Evolutionary conservation across 257 asterid genomes (phyloP).

Genomic region (Nicotiana obtusifolia): DNA sequence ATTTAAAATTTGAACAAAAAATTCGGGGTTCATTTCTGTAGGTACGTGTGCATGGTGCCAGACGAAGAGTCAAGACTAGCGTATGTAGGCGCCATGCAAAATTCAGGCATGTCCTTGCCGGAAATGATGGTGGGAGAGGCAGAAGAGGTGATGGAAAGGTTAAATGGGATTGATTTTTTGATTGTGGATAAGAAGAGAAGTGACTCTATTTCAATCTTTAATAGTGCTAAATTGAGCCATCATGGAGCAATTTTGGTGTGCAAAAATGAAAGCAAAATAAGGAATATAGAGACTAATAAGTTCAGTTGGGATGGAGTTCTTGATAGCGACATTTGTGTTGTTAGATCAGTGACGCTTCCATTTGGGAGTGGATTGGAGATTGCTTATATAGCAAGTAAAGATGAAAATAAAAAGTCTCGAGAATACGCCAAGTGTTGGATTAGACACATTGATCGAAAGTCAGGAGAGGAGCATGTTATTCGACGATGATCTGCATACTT

Average conservation of each 20-base stretch:
- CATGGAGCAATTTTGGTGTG: conserved; percentile 29
- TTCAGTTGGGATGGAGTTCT: conserved; percentile 20
- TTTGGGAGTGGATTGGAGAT: conserved; percentile 28
- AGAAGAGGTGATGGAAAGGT: conserved; percentile 21
- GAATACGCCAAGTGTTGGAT: conserved; percentile 21
- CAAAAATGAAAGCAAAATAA: conserved; percentile 13
- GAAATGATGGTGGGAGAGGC: conserved; percentile 31
- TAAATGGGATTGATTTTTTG: conserved; percentile 27
- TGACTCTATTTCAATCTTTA: conserved; percentile 13
- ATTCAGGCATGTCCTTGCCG: conserved; percentile 14
- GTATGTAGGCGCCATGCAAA: conserved; percentile 23
- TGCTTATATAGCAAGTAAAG: conserved; percentile 21
- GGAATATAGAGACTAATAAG: not conserved
- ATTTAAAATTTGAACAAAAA: too few relatives aligned
- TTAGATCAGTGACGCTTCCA: conserved; percentile 27
- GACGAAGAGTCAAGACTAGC: conserved; percentile 24
- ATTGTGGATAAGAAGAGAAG: conserved; percentile 22
- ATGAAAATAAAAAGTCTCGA: not conserved
- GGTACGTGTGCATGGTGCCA: not conserved
- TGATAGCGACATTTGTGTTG: conserved; percentile 5
- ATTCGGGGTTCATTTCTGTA: too few relatives aligned
- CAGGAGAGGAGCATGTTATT: conserved; percentile 34
- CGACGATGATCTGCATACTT: conserved; percentile 16
- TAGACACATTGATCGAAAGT: conserved; percentile 18
- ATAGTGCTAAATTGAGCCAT: conserved; percentile 20